A percentile compares a stretch with the other conserved stretches of the same genome.
Evolutionary conservation across 2,329 filamentous ascomycete genomes (phyloP).

Genomic region (Xylariaceae sp.): DNA sequence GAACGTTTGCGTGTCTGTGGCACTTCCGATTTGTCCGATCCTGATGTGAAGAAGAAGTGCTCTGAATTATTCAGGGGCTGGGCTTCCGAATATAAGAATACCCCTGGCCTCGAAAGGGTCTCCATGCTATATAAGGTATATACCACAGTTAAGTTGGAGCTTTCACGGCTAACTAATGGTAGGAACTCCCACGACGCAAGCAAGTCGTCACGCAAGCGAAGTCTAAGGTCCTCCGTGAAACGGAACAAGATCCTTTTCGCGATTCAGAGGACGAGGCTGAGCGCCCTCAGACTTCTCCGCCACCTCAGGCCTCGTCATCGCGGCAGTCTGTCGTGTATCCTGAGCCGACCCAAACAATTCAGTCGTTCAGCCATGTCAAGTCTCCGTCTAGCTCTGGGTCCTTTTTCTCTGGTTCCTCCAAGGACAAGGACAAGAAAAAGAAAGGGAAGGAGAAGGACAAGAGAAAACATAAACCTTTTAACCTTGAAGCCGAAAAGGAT

Average conservation of each 20-base stretch:
- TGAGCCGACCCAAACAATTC: slow-evolving; percentile 34
- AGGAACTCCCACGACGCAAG: slow-evolving; percentile 69
- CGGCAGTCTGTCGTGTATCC: slow-evolving; percentile 32
- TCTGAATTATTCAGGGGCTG: slow-evolving; percentile 84
- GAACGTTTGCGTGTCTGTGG: slow-evolving; percentile 89
- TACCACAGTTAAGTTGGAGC: neutral
- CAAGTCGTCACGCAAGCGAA: slow-evolving; percentile 74
- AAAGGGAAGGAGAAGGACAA: slow-evolving; percentile 57
- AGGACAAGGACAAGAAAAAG: slow-evolving; percentile 57
- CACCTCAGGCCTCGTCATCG: slow-evolving; percentile 36
- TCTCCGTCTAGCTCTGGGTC: slow-evolving; percentile 40
- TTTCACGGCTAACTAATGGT: slow-evolving; percentile 12
- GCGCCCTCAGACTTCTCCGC: slow-evolving; percentile 36
- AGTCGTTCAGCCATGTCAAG: slow-evolving; percentile 45
- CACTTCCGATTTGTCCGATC: slow-evolving; percentile 81
- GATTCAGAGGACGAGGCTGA: slow-evolving; percentile 65
- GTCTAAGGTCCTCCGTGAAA: slow-evolving; percentile 82
- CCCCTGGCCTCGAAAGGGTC: slow-evolving; percentile 77
- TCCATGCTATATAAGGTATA: slow-evolving; percentile 72
- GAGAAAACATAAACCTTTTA: slow-evolving; percentile 70
- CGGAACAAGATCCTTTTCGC: slow-evolving; percentile 69
- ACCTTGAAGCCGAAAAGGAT: slow-evolving; percentile 83
- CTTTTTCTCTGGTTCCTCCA: slow-evolving; percentile 47
- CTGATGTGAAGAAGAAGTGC: slow-evolving; percentile 85
- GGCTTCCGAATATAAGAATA: slow-evolving; percentile 79